Conservation (phyloP, 352 stramenopile species). For the Phytophthora hybrid region DNA sequence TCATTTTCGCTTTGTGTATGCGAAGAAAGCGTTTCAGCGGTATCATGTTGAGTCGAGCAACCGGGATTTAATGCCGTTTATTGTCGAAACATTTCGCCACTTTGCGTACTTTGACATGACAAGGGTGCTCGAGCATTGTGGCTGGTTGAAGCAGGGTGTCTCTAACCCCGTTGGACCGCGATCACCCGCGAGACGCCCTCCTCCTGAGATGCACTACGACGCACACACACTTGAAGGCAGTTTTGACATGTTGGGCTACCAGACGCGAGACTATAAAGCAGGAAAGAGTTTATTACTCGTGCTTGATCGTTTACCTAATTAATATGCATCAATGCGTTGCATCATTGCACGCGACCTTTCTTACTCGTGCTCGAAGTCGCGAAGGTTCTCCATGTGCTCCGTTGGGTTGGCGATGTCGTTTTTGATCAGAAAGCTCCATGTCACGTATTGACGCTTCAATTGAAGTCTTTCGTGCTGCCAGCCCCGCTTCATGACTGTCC, state of each 20-base stretch:
- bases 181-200: not conserved
- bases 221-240: not conserved
- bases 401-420: conserved; percentile 5
- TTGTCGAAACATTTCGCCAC: conserved; percentile 11
- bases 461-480: conserved; percentile 1
- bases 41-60: conserved; percentile 21
- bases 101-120: conserved; percentile 14
- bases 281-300: not conserved
- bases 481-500: not conserved
- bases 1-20: conserved; percentile 43
- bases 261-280: not conserved
- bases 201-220: not conserved
- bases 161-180: conserved; percentile 22
- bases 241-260: not conserved
- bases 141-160: conserved; percentile 10
- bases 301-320: not conserved
- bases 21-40: conserved; percentile 16
- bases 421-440: conserved; percentile 4
- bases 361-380: conserved; percentile 28
- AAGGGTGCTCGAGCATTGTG: conserved; percentile 21
- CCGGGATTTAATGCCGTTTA: not conserved
- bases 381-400: conserved; percentile 22
- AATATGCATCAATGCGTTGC: not conserved
- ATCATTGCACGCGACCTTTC: conserved; percentile 1
- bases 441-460: conserved; percentile 14